A percentile compares a stretch with the other conserved stretches of the same genome.
phyloP scores from a whole-genome alignment of 768 basidiomycete genomes.

The Leucocoprinus leucothites region DNA sequence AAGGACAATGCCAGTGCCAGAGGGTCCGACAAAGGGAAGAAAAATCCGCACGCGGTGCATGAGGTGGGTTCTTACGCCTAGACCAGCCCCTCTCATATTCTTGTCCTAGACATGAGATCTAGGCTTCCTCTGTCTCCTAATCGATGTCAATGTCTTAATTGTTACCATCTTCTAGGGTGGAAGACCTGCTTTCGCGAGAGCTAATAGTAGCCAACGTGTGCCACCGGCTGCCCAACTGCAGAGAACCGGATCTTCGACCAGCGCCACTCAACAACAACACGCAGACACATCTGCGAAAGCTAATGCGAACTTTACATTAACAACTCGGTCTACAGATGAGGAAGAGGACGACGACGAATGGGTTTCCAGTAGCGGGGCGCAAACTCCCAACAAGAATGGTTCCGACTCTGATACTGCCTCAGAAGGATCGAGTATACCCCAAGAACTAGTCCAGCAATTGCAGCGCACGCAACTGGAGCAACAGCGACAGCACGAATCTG shows the following conservation, averaged over 20 bases:
- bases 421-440: constrained; percentile 27
- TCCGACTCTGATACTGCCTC: constrained; percentile 43
- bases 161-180: constrained; percentile 19
- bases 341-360: constrained; percentile 66
- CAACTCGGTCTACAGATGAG: constrained; percentile 37
- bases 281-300: constrained; percentile 14
- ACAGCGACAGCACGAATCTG: constrained; percentile 13
- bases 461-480: constrained; percentile 9
- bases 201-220: constrained; percentile 33
- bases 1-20: constrained; percentile 45
- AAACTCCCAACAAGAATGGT: constrained; percentile 53
- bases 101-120: constrained; percentile 14
- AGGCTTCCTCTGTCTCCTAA: constrained; percentile 18
- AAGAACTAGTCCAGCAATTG: constrained; percentile 14
- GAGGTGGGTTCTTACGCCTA: constrained; percentile 36
- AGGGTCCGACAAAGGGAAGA: constrained; percentile 54
- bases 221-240: constrained; percentile 19
- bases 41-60: constrained; percentile 31
- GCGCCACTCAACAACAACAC: constrained; percentile 11
- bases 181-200: constrained; percentile 26
- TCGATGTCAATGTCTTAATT: constrained; percentile 16
- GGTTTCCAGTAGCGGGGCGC: constrained; percentile 76
- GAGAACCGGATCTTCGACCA: constrained; percentile 26
- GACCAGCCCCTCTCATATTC: constrained; percentile 11
- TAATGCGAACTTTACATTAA: constrained; percentile 58